Evolutionary conservation across 257 asterid genomes (phyloP).

Genomic region (Solanum medicagineum): DNA sequence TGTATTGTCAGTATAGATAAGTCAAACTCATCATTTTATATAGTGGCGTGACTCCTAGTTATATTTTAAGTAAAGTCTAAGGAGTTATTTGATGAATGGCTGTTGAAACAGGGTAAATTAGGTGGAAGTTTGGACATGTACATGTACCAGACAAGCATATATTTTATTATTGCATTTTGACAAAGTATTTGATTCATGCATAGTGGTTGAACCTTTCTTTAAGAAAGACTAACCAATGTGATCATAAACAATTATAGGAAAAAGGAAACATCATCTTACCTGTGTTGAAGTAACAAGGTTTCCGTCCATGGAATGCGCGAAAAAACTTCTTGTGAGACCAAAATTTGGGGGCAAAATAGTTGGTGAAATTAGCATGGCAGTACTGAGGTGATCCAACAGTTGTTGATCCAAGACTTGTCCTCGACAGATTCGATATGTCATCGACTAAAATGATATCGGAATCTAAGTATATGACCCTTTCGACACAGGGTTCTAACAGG

Average conservation of each 20-base stretch:
- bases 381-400: conserved; percentile 64
- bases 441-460: conserved; percentile 63
- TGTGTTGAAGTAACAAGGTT: conserved; percentile 52
- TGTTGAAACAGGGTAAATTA: not conserved
- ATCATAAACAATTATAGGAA: not conserved
- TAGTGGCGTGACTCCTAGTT: not conserved
- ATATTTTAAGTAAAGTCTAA: not conserved
- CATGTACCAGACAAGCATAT: not conserved
- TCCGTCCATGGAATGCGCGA: conserved; percentile 33
- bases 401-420: conserved; percentile 14
- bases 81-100: not conserved
- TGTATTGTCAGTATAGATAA: not conserved
- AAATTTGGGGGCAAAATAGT: conserved; percentile 41
- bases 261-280: conserved; percentile 10
- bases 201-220: not conserved
- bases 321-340: conserved; percentile 31
- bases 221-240: not conserved
- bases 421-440: conserved; percentile 48
- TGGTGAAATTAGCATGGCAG: conserved; percentile 62
- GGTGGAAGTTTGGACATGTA: not conserved
- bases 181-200: not conserved
- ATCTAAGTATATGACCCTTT: conserved; percentile 48
- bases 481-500: conserved; percentile 39
- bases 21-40: not conserved
- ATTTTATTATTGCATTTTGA: not conserved